Evolutionary conservation across 805 yeast species (phyloP), one percentile per base, ranked within the genome.

Genomic region (Ogataea pignaliae): DNA sequence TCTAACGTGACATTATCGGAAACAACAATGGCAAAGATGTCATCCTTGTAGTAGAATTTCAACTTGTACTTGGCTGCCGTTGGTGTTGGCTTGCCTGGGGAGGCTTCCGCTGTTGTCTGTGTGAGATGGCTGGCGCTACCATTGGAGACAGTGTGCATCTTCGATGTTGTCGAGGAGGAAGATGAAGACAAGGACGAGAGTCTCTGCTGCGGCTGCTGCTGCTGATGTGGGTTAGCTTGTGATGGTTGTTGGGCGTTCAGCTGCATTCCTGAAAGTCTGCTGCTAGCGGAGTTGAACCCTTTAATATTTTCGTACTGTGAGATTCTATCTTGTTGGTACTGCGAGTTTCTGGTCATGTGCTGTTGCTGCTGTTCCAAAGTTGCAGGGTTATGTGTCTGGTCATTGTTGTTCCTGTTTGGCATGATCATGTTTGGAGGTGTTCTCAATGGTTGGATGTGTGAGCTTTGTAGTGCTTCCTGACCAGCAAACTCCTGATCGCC

Each of bases 1-100:
- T 37, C 29, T 12, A 66, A 42, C 2, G 53, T 44, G 11, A 56
- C 50, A 33, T 52, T 53, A 3, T 54, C 54, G 3, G 57, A 47
- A n/a, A 66, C 61, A 10, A 55, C 55, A 21, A 86, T 70, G 1
- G 88, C 93, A 68, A 85, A 86, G 13, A 86, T 86, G 58, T 86
- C 95, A 55, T 85, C 93, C 46, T 81, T 82, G 56, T 79, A 85
- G 60, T 82, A 86, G 56, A 86, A 84, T 60, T 86, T 86, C 41
- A 85, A 76, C 61, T 86, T 86, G 15, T 71, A 66, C 54, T 78
- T 78, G 41, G 62, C 13, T 12, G 34, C 11, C 14, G 26, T 14
- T n/a, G 29, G 12, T 11, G 9, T 18, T 10, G 17, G 29, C 13
- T 18, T 35, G 8, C 26, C 16, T 10, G 37, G 10, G 15, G 39